Evolutionary conservation across 192 early-diverging fungal genomes (phyloP), one percentile per base, ranked within the genome.

Genomic region (Phlyctochytrium bullatum): DNA sequence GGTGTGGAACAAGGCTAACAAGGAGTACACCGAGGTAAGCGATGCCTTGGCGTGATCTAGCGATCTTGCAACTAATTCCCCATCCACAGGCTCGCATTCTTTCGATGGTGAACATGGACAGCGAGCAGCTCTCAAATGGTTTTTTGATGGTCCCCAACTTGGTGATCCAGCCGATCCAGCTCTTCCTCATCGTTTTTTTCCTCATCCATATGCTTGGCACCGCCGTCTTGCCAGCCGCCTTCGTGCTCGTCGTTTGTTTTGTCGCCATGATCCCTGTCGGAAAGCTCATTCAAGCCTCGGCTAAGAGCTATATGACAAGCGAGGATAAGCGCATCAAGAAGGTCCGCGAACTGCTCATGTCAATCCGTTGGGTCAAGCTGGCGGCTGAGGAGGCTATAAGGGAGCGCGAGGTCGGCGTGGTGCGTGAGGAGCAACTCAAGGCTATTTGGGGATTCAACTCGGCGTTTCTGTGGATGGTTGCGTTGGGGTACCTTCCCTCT

Each of bases 291-390:
- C 17, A 54, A 2, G 68, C 40, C 0, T 63, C 36, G 3, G 17
- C 33, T 6, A 20, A 6, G 61, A 32, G 59, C 6, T 47, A 64
- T n/a, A 20, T 60, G 2, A 23, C 4, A 1, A 32, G 14, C 2
- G 62, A 62, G 34, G 78, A 80, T 62, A 36, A 33, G 4, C 62
- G 78, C 4, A 36, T 77, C 23, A 75, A 69, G 63, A 16, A 64
- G 3, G 36, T 80, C 4, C 66, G 75, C 2, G 78, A 80, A 36
- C 25, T 71, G 1, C 59, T 78, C 3, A 36, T 62, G 40, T 62
- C 62, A 59, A 51, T 23, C 1, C 1, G 3, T 2, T n/a, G 28
- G 20, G 34, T 78, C 64, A 78, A 78, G 52, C 50, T 72, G 23
- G 20, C 10, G 20, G 40, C 40, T 20, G 40, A 47, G 40, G 40